Evolutionary conservation across 1,284 basidiomycete species (phyloP), one percentile per base, ranked within the genome.

Genomic region (Athelia sp.): DNA sequence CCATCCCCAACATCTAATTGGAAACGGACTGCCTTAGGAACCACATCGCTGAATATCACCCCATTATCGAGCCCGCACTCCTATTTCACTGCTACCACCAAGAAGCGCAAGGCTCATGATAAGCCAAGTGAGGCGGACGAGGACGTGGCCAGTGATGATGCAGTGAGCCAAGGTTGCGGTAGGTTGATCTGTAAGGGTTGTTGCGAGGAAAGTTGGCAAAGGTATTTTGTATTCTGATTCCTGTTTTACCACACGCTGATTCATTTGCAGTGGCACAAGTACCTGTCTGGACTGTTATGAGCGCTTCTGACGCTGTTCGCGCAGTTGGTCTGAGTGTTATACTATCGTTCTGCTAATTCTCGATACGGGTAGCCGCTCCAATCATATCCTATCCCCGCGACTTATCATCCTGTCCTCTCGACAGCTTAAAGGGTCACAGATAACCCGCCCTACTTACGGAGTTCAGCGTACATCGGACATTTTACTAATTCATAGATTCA

Each of bases 161-260:
- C n/a, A 8, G 19, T 9, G 9, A n/a, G n/a, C 8, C 6, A 40
- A 21, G 36, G 36, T 9, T 40, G 36, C 19, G 15, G 15, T n/a
- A 40, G 36, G 36, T n/a, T 40, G 36, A 40, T 40, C 4, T 40
- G 36, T n/a, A 40, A 40, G 19, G 36, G 36, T 9, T 40, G 36
- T n/a, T 40, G 36, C 19, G 36, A 40, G 19, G 36, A 40, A n/a
- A 40, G 36, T n/a, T 40, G 36, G 36, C 36, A 40, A 40, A 40
- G 36, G 36, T 40, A 13, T 13, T 6, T 13, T 6, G 13, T n/a
- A 40, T 9, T 40, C 8, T 40, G 8, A 4, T 17, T 40, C 15
- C 6, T 40, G 8, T 40, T 40, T 40, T 9, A n/a, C 19, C 36
- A 8, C n/a, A 21, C n/a, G 36, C 36, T 40, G 9, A 17, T n/a